A percentile compares a stretch with the other conserved stretches of the same genome.
phyloP scores from a whole-genome alignment of 129 eudicot genomes.

The Ambrosia trifida region DNA sequence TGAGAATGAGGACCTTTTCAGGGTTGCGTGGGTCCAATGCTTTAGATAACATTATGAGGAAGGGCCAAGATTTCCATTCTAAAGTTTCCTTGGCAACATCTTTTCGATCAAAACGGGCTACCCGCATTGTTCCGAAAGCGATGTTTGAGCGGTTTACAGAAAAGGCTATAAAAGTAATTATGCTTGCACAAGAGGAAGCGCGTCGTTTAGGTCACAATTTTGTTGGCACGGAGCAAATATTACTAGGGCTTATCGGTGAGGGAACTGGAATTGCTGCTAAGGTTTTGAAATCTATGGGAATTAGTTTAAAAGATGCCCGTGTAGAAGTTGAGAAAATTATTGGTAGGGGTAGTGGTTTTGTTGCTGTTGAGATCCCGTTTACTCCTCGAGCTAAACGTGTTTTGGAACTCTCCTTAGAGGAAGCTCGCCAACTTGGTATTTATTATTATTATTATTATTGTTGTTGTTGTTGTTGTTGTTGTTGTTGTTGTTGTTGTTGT shows the following conservation, averaged over 20 bases:
- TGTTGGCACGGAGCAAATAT: constrained; percentile 83
- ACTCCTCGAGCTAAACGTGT: constrained; percentile 97
- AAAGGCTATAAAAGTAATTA: constrained; percentile 84
- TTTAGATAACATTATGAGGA: constrained; percentile 47
- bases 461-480: not conserved
- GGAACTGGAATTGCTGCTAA: constrained; percentile 95
- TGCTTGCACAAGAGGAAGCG: constrained; percentile 98
- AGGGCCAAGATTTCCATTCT: constrained; percentile 47
- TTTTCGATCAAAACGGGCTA: constrained; percentile 39
- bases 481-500: not conserved
- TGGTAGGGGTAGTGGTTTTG: constrained; percentile 93
- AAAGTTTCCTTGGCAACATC: constrained; percentile 57
- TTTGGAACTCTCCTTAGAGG: constrained; percentile 85
- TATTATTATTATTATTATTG: not conserved
- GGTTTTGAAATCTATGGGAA: constrained; percentile 91
- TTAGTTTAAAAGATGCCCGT: constrained; percentile 81
- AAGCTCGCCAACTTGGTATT: constrained; percentile 90
- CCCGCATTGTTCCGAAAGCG: constrained; percentile 56
- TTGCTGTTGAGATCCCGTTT: constrained; percentile 88
- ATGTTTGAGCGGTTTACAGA: constrained; percentile 91
- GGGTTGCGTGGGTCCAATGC: constrained; percentile 73
- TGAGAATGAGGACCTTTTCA: constrained; percentile 50
- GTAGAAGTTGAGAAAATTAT: constrained; percentile 89
- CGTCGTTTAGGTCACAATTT: constrained; percentile 79
- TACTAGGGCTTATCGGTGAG: constrained; percentile 82